These are phyloP conservation scores for Boletus eberwhitei DNA, from an alignment of 768 basidiomycete genomes.

Conservation along the genomic window DNA sequence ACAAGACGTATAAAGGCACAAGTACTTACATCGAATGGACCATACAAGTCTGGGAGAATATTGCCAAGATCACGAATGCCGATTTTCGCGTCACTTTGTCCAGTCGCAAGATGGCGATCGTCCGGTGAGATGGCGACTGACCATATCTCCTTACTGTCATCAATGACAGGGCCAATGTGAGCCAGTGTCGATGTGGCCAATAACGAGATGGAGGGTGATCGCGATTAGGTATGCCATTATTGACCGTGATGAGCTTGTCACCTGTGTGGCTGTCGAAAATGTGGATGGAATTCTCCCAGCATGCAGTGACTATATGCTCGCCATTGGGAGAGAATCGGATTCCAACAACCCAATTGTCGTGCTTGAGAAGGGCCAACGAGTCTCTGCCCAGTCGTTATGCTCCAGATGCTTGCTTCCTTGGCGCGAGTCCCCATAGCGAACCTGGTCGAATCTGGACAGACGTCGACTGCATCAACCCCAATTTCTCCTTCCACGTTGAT, in stretches of 20 bases:
- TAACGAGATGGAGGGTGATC: too few relatives aligned
- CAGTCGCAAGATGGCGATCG: too few relatives aligned
- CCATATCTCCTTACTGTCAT: too few relatives aligned
- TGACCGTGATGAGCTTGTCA: not conserved
- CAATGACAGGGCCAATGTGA: too few relatives aligned
- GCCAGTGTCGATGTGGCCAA: too few relatives aligned
- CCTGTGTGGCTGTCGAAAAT: not conserved
- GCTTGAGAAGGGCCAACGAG: too few relatives aligned
- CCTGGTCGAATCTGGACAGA: not conserved
- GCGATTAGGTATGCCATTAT: not conserved
- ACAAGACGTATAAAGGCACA: too few relatives aligned
- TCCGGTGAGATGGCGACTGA: too few relatives aligned
- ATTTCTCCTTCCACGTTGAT: not conserved
- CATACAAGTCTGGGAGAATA: too few relatives aligned
- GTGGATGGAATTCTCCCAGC: rapidly evolving
- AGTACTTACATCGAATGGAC: too few relatives aligned
- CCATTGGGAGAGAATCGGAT: not conserved
- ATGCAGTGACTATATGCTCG: not conserved
- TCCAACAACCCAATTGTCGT: not conserved
- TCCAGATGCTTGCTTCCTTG: not conserved
- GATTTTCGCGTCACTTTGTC: too few relatives aligned
- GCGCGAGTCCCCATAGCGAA: not conserved
- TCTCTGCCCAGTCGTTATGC: not conserved
- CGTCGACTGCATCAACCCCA: not conserved
- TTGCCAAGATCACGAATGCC: too few relatives aligned